A percentile compares a stretch with the other conserved stretches of the same genome.
phyloP scores from a whole-genome alignment of 805 yeast species.

The Lipomyces anomalus region DNA sequence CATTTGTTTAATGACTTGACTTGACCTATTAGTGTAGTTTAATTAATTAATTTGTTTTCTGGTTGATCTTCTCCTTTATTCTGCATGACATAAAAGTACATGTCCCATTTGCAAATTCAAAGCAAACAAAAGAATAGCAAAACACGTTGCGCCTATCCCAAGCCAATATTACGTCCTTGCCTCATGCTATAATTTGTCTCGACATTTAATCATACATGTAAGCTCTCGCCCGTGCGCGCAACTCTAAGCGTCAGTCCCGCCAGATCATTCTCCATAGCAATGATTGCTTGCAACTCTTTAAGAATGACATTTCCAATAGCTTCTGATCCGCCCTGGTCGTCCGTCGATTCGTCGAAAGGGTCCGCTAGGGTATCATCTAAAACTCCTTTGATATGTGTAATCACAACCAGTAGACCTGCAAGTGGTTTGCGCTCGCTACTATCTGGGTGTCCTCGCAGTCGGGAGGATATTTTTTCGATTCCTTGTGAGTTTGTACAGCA shows the following conservation, averaged over 20 bases:
- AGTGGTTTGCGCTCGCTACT: slow-evolving; percentile 7
- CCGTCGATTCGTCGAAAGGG: slow-evolving; percentile 1
- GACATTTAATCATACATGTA: no score
- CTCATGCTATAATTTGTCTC: no score
- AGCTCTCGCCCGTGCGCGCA: no score
- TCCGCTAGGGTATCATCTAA: neutral
- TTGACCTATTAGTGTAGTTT: neutral
- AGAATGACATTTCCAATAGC: slow-evolving; percentile 9
- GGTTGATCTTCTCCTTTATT: no score
- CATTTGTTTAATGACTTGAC: neutral
- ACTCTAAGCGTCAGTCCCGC: no score
- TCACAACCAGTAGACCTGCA: slow-evolving; percentile 19
- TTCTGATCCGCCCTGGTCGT: neutral
- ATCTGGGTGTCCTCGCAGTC: slow-evolving; percentile 1
- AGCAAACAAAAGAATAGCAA: no score
- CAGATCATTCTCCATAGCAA: slow-evolving; percentile 18
- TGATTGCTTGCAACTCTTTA: slow-evolving; percentile 12
- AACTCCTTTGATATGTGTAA: slow-evolving; percentile 21
- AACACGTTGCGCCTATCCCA: no score
- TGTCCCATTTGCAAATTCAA: no score
- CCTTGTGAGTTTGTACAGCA: neutral
- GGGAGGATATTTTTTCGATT: neutral
- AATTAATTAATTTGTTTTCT: no score
- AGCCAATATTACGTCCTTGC: no score
- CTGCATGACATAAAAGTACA: no score